Evolutionary conservation across 495 filamentous ascomycete genomes (phyloP), one percentile per base, ranked within the genome.

Genomic region (Penicillium coffeae): DNA sequence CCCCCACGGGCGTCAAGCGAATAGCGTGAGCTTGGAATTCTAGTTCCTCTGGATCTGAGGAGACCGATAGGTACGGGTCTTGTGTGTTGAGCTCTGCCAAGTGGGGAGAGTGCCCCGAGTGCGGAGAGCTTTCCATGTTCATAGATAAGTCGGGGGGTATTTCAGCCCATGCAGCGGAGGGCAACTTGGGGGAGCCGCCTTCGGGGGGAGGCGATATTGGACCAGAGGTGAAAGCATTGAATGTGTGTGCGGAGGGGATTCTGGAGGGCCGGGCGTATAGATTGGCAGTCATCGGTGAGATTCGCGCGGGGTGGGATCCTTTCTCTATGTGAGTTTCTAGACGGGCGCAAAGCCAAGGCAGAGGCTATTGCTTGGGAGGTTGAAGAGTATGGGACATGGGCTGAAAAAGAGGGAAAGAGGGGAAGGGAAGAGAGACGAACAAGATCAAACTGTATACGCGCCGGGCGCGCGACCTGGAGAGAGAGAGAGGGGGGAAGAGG

Each of bases 21-120:
- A 73, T 66, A 0, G 60, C 66, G 27, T 56, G 51, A n/a, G 63
- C 62, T 42, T 60, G 59, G 25, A 73, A 69, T 14, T 55, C 65
- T 6, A 60, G 54, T 54, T 71, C 67, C 19, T 75, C 72, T 0
- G 65, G 69, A 48, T 73, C 72, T 9, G 62, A 66, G 7, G 62
- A 54, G 14, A 67, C 60, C 3, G 69, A 71, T 6, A 72, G 62
- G 51, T 72, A 75, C 19, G 68, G 66, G 38, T 74, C 69, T 30
- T 56, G 51, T 27, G 54, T 46, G 41, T 56, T 56, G 13, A 47
- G 50, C 30, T 65, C 59, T 9, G 47, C 50, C 39, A 54, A 51
- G 38, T 50, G 54, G 15, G 58, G 50, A 8, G 62, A 60, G 18
- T 62, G 53, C 21, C 51, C 50, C 25, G 49, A 50, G 42, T 55